A percentile compares a stretch with the other conserved stretches of the same genome.
Conservation (phyloP, 176 grass and related monocot genomes). For the Avena eriantha region DNA sequence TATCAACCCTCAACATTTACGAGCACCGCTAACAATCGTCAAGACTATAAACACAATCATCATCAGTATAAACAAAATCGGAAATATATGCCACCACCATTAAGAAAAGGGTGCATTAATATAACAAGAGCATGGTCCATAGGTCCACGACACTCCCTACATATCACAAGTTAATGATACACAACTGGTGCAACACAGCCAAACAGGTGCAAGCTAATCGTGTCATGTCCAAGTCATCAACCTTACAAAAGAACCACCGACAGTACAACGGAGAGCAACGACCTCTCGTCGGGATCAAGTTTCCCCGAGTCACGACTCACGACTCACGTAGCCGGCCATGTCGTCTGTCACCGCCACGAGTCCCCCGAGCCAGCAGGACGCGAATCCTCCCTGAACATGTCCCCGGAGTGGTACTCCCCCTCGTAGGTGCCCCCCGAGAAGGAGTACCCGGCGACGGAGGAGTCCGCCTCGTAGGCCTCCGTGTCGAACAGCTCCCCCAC, state of each 20-base stretch:
- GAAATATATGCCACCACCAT: too few species aligned
- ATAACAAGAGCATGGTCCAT: too few species aligned
- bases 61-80: too few species aligned
- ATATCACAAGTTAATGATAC: background rate
- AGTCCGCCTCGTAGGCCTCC: slow-evolving; percentile 15
- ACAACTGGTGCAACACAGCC: background rate
- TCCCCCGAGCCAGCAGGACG: background rate
- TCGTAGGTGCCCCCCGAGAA: slow-evolving; percentile 16
- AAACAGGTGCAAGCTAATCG: background rate
- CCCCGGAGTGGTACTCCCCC: background rate
- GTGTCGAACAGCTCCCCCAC: slow-evolving; percentile 26
- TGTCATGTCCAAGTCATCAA: background rate
- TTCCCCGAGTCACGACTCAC: background rate
- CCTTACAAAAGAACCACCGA: background rate
- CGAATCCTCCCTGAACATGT: background rate
- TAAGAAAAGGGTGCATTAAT: too few species aligned
- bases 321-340: background rate
- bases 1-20: too few species aligned
- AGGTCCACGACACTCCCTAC: too few species aligned
- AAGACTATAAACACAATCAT: background rate
- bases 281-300: background rate
- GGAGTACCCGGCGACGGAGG: background rate
- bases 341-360: background rate
- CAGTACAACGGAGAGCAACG: background rate
- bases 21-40: background rate